Conservation (phyloP, 345 rosid genomes). For the Euphorbia lathyris region DNA sequence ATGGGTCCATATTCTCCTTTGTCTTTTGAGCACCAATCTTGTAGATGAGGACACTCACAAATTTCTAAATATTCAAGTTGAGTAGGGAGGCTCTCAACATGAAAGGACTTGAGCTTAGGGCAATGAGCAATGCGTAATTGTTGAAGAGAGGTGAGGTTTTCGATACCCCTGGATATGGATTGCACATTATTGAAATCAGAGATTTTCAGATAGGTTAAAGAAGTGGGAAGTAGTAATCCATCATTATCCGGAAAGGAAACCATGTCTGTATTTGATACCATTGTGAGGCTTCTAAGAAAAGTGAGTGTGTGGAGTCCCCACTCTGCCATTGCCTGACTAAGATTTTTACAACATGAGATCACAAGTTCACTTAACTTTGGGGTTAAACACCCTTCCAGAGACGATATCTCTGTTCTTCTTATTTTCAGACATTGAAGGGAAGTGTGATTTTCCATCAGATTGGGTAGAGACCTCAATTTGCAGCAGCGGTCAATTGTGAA, state of each 20-base stretch:
- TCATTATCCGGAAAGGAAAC: slow-evolving; percentile 28
- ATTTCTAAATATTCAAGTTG: slow-evolving; percentile 14
- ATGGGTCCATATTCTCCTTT: slow-evolving; percentile 24
- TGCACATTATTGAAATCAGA: slow-evolving; percentile 1
- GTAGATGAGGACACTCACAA: slow-evolving; percentile 19
- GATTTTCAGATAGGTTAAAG: slow-evolving; percentile 15
- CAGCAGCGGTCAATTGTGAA: slow-evolving; percentile 14
- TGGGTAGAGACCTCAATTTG: slow-evolving; percentile 20
- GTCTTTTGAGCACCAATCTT: slow-evolving; percentile 6
- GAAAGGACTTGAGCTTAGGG: not conserved
- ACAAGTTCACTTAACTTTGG: slow-evolving; percentile 16
- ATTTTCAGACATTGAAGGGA: not conserved
- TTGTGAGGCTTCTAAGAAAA: slow-evolving; percentile 19
- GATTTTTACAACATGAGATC: slow-evolving; percentile 14
- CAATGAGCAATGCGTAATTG: no score
- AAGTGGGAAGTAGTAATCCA: no score
- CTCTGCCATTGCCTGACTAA: slow-evolving; percentile 8
- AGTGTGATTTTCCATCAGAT: slow-evolving; percentile 15
- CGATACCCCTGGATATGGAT: slow-evolving; percentile 16
- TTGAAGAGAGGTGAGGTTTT: slow-evolving; percentile 19
- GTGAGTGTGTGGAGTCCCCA: no score
- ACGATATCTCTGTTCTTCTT: not conserved
- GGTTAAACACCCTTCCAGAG: slow-evolving; percentile 29
- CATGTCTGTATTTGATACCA: slow-evolving; percentile 4
- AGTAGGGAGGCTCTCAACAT: slow-evolving; percentile 21